A percentile compares a stretch with the other conserved stretches of the same genome.
Evolutionary conservation across 768 basidiomycete species (phyloP).

Genomic region (Serendipita sp.): DNA sequence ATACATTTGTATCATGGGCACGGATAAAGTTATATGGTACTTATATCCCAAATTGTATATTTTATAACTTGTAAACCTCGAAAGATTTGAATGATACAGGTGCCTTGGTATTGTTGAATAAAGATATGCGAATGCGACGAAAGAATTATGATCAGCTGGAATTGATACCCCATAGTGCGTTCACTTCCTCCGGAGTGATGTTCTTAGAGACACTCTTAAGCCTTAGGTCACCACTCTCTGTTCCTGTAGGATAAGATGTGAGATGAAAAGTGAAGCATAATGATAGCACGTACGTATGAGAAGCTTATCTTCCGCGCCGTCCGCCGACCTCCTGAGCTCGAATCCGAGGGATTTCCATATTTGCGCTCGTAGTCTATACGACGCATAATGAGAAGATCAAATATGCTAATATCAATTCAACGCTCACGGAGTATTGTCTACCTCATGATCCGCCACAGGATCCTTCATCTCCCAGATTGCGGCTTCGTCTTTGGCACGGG

Average conservation of each 20-base stretch:
- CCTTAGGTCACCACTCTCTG: background rate
- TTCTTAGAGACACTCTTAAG: background rate
- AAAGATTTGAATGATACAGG: no score
- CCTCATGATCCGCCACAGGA: background rate
- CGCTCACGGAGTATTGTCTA: background rate
- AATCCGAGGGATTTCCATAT: background rate
- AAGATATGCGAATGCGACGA: no score
- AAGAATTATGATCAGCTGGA: background rate
- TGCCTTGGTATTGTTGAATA: no score
- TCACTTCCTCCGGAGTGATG: background rate
- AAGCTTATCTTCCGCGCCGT: background rate
- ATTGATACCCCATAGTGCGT: conserved; percentile 3
- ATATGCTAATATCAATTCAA: background rate
- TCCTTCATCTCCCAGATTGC: background rate
- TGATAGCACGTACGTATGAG: background rate
- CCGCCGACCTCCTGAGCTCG: background rate
- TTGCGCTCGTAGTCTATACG: background rate
- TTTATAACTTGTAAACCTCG: no score
- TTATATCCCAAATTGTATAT: no score
- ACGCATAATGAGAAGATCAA: background rate
- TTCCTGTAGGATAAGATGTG: background rate
- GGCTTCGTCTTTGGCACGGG: background rate
- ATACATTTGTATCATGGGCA: no score
- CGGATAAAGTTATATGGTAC: no score
- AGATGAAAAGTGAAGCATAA: background rate